A percentile compares a stretch with the other conserved stretches of the same genome.
phyloP scores from a whole-genome alignment of 2,329 filamentous ascomycete genomes.

The Aspergillus quadricinctus region DNA sequence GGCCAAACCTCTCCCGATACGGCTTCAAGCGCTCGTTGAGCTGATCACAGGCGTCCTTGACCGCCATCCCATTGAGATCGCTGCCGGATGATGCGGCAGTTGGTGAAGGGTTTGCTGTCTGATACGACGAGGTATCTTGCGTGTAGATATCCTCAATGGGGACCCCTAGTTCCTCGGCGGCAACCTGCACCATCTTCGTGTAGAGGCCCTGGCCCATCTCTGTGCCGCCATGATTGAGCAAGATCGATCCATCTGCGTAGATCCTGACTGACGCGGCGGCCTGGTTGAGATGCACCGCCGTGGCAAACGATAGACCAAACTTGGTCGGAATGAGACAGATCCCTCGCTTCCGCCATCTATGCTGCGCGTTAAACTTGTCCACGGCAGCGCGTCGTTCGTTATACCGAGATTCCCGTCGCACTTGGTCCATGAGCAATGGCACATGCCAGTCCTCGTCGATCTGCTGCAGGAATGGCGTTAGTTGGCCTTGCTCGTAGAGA shows the following conservation, averaged over 20 bases:
- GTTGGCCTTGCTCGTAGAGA: constrained; percentile 72
- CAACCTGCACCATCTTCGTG: constrained; percentile 96
- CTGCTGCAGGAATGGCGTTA: constrained; percentile 86
- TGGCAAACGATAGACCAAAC: constrained; percentile 90
- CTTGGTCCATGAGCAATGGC: constrained; percentile 89
- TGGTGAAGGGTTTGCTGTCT: constrained; percentile 86
- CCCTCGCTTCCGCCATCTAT: constrained; percentile 95
- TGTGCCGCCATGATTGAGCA: constrained; percentile 91
- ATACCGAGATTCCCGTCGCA: constrained; percentile 75
- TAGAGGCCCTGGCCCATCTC: constrained; percentile 98
- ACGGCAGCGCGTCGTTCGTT: constrained; percentile 64
- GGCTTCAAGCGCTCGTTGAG: constrained; percentile 82
- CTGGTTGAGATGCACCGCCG: constrained; percentile 92
- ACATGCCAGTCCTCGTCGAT: constrained; percentile 85
- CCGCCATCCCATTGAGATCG: constrained; percentile 92
- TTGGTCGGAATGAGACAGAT: constrained; percentile 87
- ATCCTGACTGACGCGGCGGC: constrained; percentile 93
- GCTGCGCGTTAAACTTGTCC: constrained; percentile 71
- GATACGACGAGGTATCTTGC: constrained; percentile 92
- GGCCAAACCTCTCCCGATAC: constrained; percentile 73
- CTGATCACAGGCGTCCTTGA: constrained; percentile 87
- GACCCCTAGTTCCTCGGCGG: constrained; percentile 80
- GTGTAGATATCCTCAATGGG: constrained; percentile 83
- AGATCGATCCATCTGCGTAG: constrained; percentile 88
- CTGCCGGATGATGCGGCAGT: constrained; percentile 93